Evolutionary conservation across 2,329 filamentous ascomycete species (phyloP).

Genomic region (Fusarium acutatum): DNA sequence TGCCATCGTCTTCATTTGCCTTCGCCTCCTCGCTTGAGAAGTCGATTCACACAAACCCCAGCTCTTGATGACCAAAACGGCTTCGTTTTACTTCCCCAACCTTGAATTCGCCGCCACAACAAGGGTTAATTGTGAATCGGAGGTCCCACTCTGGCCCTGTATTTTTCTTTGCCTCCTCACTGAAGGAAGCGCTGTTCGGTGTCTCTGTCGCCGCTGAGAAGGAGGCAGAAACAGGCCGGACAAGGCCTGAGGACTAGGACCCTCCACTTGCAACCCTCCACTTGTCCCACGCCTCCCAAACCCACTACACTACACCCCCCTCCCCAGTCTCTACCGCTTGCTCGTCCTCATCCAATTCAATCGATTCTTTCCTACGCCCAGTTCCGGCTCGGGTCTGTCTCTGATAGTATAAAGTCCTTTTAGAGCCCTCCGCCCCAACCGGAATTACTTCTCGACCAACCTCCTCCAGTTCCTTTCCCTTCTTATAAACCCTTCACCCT

Average conservation of each 20-base stretch:
- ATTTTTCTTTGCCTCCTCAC: slow-evolving; percentile 16
- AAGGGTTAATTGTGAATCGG: slow-evolving; percentile 11
- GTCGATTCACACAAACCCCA: slow-evolving; percentile 20
- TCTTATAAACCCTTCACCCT: slow-evolving; percentile 3
- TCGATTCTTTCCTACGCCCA: slow-evolving; percentile 20
- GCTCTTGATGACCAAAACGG: slow-evolving; percentile 5
- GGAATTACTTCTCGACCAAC: slow-evolving; percentile 13
- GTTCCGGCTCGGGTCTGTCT: slow-evolving; percentile 34
- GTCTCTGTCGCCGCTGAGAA: slow-evolving; percentile 10
- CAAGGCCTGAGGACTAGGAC: neutral
- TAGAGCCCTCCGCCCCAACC: slow-evolving; percentile 40
- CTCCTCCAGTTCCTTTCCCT: slow-evolving; percentile 18
- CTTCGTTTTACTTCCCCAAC: slow-evolving; percentile 18
- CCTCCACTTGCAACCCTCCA: slow-evolving; percentile 35
- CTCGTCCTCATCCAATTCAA: slow-evolving; percentile 27
- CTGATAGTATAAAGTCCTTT: slow-evolving; percentile 43
- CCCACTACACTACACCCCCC: slow-evolving; percentile 18
- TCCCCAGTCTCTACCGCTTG: slow-evolving; percentile 27
- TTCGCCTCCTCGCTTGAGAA: slow-evolving; percentile 1
- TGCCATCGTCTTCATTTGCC: slow-evolving; percentile 2
- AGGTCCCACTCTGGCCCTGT: slow-evolving; percentile 3
- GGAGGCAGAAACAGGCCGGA: neutral
- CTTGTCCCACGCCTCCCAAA: slow-evolving; percentile 36
- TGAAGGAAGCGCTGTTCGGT: slow-evolving; percentile 9
- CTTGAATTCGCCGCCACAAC: slow-evolving; percentile 24